These are phyloP conservation scores for Cyanidium caldarium DNA, from an alignment of 23 red algal genomes.

Conservation along the genomic window DNA sequence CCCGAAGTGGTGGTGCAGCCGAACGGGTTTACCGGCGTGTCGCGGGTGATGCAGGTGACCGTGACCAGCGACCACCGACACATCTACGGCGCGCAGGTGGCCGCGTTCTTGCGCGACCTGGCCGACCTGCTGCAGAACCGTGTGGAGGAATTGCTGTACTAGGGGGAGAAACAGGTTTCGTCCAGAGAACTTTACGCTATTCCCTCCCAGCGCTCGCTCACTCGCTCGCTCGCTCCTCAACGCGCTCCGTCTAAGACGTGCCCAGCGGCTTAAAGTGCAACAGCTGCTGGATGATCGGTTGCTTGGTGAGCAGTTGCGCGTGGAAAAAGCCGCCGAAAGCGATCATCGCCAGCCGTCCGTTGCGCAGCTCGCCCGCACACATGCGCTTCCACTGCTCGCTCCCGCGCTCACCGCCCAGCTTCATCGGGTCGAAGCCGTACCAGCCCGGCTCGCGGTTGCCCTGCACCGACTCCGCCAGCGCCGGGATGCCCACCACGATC, in stretches of 20 bases:
- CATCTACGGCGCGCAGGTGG: conserved; percentile 87
- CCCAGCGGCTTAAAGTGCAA: conserved; percentile 44
- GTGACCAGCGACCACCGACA: conserved; percentile 86
- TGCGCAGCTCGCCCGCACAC: conserved; percentile 72
- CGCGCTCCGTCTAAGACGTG: not conserved
- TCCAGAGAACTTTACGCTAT: too few relatives aligned
- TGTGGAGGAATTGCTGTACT: conserved; percentile 33
- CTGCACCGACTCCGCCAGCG: conserved; percentile 55
- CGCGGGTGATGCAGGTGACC: conserved; percentile 85
- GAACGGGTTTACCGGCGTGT: conserved; percentile 68
- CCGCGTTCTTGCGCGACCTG: conserved; percentile 74
- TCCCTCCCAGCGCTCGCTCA: too few relatives aligned
- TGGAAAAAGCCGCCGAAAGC: conserved; percentile 71
- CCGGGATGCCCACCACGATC: conserved; percentile 43
- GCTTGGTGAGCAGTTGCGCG: conserved; percentile 47
- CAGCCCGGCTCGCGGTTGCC: conserved; percentile 82
- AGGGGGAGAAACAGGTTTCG: too few relatives aligned
- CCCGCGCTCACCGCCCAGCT: conserved; percentile 49
- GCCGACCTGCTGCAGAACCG: conserved; percentile 58
- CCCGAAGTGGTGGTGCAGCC: conserved; percentile 57
- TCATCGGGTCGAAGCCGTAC: conserved; percentile 90
- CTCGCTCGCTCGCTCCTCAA: too few relatives aligned
- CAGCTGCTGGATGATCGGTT: conserved; percentile 46
- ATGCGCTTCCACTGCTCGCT: conserved; percentile 42
- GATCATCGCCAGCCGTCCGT: conserved; percentile 96